Evolutionary conservation across 306 rosid genomes (phyloP).

Genomic region (Vigna nakashimae): DNA sequence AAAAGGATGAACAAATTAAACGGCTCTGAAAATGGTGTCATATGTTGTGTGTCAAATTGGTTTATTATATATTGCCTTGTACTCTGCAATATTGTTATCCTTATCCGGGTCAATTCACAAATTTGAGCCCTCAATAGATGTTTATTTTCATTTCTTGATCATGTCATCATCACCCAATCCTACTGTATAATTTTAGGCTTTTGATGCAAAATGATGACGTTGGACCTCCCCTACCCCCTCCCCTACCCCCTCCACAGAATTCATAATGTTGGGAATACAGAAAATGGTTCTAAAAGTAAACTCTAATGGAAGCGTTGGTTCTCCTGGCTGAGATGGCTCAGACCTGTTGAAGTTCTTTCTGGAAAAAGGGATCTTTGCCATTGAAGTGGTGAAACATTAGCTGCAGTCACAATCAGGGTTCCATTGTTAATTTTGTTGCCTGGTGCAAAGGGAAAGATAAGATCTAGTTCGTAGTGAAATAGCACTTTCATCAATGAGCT

Average conservation of each 20-base stretch:
- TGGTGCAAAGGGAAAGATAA: not conserved
- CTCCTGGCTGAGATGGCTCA: not conserved
- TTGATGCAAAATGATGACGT: not conserved
- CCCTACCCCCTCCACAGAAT: not conserved
- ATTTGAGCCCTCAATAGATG: not conserved
- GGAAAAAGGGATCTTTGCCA: slow-evolving; percentile 2
- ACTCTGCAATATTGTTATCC: not conserved
- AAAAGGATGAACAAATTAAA: not conserved
- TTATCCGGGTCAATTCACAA: not conserved
- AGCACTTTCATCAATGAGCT: not conserved
- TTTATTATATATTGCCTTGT: not conserved
- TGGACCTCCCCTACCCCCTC: not conserved
- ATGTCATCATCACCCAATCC: not conserved
- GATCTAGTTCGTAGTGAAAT: not conserved
- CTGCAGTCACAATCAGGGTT: not conserved
- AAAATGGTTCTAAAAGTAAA: not conserved
- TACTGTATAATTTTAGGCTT: not conserved
- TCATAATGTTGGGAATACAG: not conserved
- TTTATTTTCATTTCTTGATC: not conserved
- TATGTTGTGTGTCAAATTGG: not conserved
- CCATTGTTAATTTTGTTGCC: not conserved
- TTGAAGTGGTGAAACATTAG: not conserved
- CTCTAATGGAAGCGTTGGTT: not conserved
- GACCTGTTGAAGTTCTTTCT: slow-evolving; percentile 4
- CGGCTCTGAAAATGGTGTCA: not conserved